Base-by-base conservation (phyloP, 192 early-diverging fungal species). In the Coemansia sp. region DNA sequence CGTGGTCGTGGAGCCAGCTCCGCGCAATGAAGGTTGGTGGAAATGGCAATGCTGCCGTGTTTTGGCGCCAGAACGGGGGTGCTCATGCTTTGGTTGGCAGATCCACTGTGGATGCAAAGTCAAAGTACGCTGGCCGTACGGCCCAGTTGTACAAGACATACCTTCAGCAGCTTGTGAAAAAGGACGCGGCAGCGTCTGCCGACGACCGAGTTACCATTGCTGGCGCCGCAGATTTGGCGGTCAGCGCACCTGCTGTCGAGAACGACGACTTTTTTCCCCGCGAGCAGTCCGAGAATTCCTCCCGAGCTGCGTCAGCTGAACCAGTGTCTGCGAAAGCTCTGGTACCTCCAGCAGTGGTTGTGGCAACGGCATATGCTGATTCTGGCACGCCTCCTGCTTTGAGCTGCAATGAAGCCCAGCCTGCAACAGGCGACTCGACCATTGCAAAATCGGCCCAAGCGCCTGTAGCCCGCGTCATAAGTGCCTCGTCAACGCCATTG, bases 1-100 rank as follows among this genome's bases (percentile, higher is more conserved):
- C 87, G 32, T 99, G 95, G 97, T 84, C 88, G 19, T 85, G 93
- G 79, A 90, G 93, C 66, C 97, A 99, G 80, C 82, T 99, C 35
- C 86, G 95, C 38, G 77, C 83, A 8, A 90, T 91, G 89, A 93
- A 93, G 69, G 83, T 90, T 3, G 91, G 94, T 41, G 97, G 97
- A 5, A 99, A 99, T 69, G 81, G 74, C 15, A 86, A 87, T 36
- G 86, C 90, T 8, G 70, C 81, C 3, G 93, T 94, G 62, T 95
- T 89, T 60, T 93, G 96, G 81, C 78, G 85, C 53, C 90, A 90
- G 64, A 86, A 91, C 60, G 84, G 83, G 17, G 70, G 82, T 8
- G 66, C 80, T 6, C 58, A 54, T 21, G 43, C 52, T 1, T 53
- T 74, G 15, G 50, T 80, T 11, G 72, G 66, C 15, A 41, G 54